Evolutionary conservation across 192 early-diverging fungal genomes (phyloP).

Genomic region (Umbelopsis isabellina): DNA sequence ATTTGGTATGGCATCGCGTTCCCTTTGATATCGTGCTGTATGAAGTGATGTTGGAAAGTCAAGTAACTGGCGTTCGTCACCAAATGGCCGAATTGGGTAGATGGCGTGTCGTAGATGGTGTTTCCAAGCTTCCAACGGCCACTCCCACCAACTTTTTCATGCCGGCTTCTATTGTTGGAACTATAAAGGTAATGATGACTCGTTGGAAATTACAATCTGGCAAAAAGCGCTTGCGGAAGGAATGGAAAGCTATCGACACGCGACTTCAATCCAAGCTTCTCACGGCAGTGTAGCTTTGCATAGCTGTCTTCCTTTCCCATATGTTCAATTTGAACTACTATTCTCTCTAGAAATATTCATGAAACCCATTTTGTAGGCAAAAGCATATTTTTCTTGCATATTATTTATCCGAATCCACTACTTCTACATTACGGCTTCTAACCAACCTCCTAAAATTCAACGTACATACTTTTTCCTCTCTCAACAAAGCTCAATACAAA

Average conservation of each 20-base stretch:
- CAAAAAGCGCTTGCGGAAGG: slow-evolving; percentile 6
- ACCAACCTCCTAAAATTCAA: neutral
- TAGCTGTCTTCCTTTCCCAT: neutral
- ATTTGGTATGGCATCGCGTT: slow-evolving; percentile 29
- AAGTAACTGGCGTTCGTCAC: slow-evolving; percentile 34
- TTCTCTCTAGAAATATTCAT: no score
- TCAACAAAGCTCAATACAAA: neutral
- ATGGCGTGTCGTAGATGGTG: slow-evolving; percentile 30
- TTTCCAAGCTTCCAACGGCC: neutral
- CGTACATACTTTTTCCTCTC: slow-evolving; percentile 2
- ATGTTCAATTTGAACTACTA: no score
- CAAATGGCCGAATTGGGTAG: slow-evolving; percentile 28
- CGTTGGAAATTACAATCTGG: slow-evolving; percentile 13
- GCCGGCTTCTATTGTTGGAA: slow-evolving; percentile 6
- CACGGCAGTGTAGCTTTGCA: neutral
- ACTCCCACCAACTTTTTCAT: slow-evolving; percentile 8
- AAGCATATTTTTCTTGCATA: neutral
- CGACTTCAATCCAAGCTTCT: slow-evolving; percentile 9
- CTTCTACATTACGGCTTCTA: neutral
- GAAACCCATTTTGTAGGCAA: no score
- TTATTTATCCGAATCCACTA: neutral
- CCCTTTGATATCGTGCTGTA: slow-evolving; percentile 29
- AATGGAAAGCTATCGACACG: slow-evolving; percentile 16
- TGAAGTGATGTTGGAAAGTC: slow-evolving; percentile 43
- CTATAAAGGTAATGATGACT: neutral